These are phyloP conservation scores for Oxyria digyna DNA, from an alignment of 148 eudicot species.

Conservation along the genomic window DNA sequence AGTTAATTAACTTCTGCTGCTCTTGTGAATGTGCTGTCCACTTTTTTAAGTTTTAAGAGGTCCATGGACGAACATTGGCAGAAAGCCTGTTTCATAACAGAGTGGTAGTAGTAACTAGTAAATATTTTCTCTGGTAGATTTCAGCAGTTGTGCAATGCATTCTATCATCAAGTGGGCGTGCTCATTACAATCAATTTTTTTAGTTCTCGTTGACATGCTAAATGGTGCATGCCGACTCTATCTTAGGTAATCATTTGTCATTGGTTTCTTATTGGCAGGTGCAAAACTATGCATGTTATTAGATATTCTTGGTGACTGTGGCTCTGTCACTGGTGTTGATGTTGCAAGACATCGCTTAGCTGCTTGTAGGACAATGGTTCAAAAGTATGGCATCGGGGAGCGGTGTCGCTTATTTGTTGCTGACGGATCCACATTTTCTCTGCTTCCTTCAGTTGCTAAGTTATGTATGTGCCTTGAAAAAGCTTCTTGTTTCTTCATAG, in stretches of 20 bases:
- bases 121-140: background rate
- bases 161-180: background rate
- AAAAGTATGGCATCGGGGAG: constrained; percentile 64
- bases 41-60: background rate
- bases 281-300: constrained; percentile 91
- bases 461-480: constrained; percentile 24
- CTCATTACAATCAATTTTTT: background rate
- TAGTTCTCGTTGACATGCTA: background rate
- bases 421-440: constrained; percentile 71
- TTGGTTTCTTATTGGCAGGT: constrained; percentile 33
- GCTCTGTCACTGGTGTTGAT: constrained; percentile 94
- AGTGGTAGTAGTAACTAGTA: background rate
- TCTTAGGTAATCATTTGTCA: background rate
- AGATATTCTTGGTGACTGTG: constrained; percentile 81
- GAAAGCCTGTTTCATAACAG: background rate
- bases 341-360: constrained; percentile 88
- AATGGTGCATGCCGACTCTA: background rate
- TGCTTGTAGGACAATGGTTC: constrained; percentile 87
- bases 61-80: background rate
- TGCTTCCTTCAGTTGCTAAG: constrained; percentile 30
- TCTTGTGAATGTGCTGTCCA: background rate
- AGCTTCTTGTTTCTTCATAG: background rate
- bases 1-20: too few species aligned
- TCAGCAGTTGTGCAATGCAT: background rate
- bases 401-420: constrained; percentile 95